Evolutionary conservation across 257 asterid species (phyloP).

Genomic region (Gentiana macrophylla): DNA sequence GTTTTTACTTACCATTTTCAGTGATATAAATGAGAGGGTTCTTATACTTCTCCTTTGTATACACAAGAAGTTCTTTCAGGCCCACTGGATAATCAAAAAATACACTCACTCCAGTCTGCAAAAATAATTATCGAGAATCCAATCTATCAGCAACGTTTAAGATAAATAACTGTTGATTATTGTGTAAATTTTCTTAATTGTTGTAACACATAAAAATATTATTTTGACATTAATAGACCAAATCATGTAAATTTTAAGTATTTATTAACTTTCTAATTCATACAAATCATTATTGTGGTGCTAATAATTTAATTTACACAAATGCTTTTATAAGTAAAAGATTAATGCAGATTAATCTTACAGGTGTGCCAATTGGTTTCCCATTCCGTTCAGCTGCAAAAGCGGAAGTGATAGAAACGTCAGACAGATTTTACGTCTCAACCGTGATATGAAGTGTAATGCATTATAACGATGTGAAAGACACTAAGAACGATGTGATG

Average conservation of each 20-base stretch:
- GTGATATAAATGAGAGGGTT: slow-evolving; percentile 15
- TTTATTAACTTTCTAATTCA: no score
- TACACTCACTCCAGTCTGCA: slow-evolving; percentile 5
- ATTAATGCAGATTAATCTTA: slow-evolving; percentile 6
- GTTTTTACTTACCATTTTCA: slow-evolving; percentile 13
- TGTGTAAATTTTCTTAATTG: no score
- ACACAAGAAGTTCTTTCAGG: slow-evolving; percentile 7
- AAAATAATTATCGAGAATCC: neutral
- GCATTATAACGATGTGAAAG: no score
- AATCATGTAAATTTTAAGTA: no score
- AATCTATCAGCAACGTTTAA: no score
- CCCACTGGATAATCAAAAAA: neutral
- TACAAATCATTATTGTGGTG: neutral
- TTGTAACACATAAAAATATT: neutral
- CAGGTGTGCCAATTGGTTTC: slow-evolving; percentile 29
- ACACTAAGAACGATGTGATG: no score
- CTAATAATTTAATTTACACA: neutral
- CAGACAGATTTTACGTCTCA: neutral
- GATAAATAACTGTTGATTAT: no score
- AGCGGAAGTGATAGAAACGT: neutral
- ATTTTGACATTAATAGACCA: no score
- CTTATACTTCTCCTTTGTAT: slow-evolving; percentile 14
- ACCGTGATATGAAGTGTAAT: neutral
- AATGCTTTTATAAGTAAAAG: neutral
- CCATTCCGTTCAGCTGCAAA: slow-evolving; percentile 25